These are phyloP conservation scores for Dactylella cylindrospora DNA, from an alignment of 2,329 filamentous ascomycete genomes.

Conservation along the genomic window DNA sequence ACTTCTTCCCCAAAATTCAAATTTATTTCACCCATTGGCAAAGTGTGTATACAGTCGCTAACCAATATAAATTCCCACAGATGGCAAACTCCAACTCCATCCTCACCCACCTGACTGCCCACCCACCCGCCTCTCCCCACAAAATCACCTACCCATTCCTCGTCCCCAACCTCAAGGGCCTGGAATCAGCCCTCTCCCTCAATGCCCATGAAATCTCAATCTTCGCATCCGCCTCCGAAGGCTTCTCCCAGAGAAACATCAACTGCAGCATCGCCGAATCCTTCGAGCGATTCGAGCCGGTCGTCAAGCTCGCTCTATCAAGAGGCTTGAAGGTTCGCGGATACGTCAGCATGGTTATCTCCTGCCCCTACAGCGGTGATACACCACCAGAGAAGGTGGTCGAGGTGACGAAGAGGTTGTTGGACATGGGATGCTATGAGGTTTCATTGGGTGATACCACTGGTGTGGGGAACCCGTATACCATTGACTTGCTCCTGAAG, in stretches of 20 bases:
- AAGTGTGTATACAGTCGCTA: neutral
- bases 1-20: conserved; percentile 1
- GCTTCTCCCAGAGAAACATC: conserved; percentile 77
- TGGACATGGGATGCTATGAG: conserved; percentile 87
- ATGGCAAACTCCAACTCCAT: conserved; percentile 79
- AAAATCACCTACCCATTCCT: conserved; percentile 75
- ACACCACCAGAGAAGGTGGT: conserved; percentile 66
- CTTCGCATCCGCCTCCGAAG: conserved; percentile 79
- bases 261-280: conserved; percentile 78
- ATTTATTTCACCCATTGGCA: neutral
- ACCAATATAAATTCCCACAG: conserved; percentile 52
- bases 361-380: conserved; percentile 74
- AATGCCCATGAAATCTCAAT: conserved; percentile 69
- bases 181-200: conserved; percentile 55
- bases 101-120: conserved; percentile 66
- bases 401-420: conserved; percentile 66
- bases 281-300: conserved; percentile 67
- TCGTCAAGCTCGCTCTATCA: conserved; percentile 69
- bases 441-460: conserved; percentile 89
- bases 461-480: conserved; percentile 71
- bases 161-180: conserved; percentile 72
- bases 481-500: conserved; percentile 57
- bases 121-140: conserved; percentile 58
- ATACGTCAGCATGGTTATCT: conserved; percentile 77
- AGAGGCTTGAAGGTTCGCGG: conserved; percentile 70